Evolutionary conservation across 2,329 filamentous ascomycete genomes (phyloP).

Genomic region (Chrysoporthe cubensis): DNA sequence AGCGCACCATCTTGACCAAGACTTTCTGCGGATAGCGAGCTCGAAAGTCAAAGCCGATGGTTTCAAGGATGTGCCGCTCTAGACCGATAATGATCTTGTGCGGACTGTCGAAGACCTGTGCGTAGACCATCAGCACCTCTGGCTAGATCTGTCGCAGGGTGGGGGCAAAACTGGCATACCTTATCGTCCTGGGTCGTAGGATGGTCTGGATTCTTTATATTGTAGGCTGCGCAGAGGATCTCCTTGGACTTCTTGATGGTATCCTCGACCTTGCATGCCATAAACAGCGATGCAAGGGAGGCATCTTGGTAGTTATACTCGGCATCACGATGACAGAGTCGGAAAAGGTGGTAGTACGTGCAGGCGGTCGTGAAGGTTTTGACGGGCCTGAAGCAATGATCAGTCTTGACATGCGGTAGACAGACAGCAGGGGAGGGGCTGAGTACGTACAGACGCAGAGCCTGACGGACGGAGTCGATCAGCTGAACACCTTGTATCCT

Average conservation of each 20-base stretch:
- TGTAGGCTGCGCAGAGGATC: slow-evolving; percentile 88
- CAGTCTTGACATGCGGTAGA: slow-evolving; percentile 12
- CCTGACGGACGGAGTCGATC: slow-evolving; percentile 82
- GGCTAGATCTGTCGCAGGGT: slow-evolving; percentile 8
- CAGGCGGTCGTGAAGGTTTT: slow-evolving; percentile 91
- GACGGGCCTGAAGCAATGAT: slow-evolving; percentile 61
- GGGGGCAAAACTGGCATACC: slow-evolving; percentile 48
- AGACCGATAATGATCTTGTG: slow-evolving; percentile 85
- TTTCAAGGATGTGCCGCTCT: slow-evolving; percentile 90
- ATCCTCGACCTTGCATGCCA: slow-evolving; percentile 96
- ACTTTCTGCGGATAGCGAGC: slow-evolving; percentile 85
- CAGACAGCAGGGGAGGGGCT: neutral
- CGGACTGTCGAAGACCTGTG: slow-evolving; percentile 75
- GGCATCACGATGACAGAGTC: slow-evolving; percentile 79
- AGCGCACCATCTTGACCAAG: slow-evolving; percentile 76
- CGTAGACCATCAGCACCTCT: slow-evolving; percentile 4
- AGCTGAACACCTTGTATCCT: slow-evolving; percentile 85
- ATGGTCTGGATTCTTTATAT: slow-evolving; percentile 72
- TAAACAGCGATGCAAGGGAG: slow-evolving; percentile 84
- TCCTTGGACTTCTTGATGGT: slow-evolving; percentile 96
- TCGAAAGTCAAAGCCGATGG: slow-evolving; percentile 91
- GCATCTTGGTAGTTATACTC: slow-evolving; percentile 89
- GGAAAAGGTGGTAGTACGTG: slow-evolving; percentile 92
- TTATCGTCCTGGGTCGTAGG: slow-evolving; percentile 80
- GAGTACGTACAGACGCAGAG: slow-evolving; percentile 71